Base-by-base conservation (phyloP, 768 basidiomycete genomes). In the Tricholoma furcatifolium region DNA sequence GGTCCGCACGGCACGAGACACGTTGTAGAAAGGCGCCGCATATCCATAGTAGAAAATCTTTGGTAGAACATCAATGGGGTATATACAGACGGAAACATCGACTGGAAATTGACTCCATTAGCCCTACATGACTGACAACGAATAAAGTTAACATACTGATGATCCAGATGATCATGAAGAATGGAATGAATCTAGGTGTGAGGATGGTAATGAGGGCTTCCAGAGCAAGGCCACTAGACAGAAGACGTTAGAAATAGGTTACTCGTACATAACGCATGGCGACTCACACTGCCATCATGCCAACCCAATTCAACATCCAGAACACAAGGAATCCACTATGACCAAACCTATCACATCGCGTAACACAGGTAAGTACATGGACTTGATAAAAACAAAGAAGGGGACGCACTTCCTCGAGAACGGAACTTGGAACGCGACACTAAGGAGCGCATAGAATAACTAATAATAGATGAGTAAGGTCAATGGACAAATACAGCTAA, bases 101-200 rank as follows among this genome's bases (percentile, higher is more conserved):
- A 64, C 81, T 83, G 27, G 3, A 40, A 21, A 14, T 6, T 46
- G 32, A 10, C 10, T 27, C n/a, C n/a, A 27, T 27, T 27, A 55
- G 38, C 21, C 10, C 11, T 17, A 12, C 18, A 35, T 12, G 12
- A 23, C 7, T 20, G n/a, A 27, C n/a, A 14, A 34, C 9, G 40
- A 34, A 53, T 44, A 27, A 27, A 27, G 3, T 3, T 3, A 27
- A 65, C 76, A 41, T 56, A 81, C 83, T 55, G 58, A 89, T 85
- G 57, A 89, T 81, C 82, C 82, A 84, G 7, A 77, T 41, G 38
- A 87, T 66, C 62, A 87, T 74, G 73, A 88, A 87, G 68, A 83
- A 75, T 0, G 82, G 73, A 10, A 85, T 65, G 53, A 79, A 79
- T 50, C 70, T 70, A 11, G 65, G 6, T 2, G 82, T 85, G 47